Base-by-base conservation (phyloP, 192 early-diverging fungal genomes). In the Umbelopsis isabellina region DNA sequence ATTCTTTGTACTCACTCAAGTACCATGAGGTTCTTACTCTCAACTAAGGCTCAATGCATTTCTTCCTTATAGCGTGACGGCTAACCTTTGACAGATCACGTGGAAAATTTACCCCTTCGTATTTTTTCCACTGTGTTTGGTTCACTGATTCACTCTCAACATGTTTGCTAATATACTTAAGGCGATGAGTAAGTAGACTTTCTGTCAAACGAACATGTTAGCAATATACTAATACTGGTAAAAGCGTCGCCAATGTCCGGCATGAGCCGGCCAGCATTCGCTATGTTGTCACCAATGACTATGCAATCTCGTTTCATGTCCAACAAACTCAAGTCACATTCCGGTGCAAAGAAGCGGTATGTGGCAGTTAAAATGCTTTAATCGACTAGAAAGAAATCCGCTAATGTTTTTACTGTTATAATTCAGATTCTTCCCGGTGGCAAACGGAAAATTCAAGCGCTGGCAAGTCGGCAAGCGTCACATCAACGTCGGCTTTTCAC, bases 281-380 rank as follows among this genome's bases (percentile, higher is more conserved):
- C 33, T 16, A 61, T 25, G 27, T 18, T 61, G 27, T 61, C 27
- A 15, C 55, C 27, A 35, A 61, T 30, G 27, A 61, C 55, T 4
- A 61, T 61, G 10, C 55, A 61, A 61, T 58, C 76, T 5, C 53
- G 76, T 41, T 35, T 20, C 46, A 78, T 78, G 76, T 58, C 72
- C 21, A 41, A 71, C 27, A 80, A 80, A 69, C 46, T 80, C 18
- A 80, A 80, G 55, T 69, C 79, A 15, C 79, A 80, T 46, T 80
- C 79, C 30, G 75, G 79, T 45, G 79, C 79, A 37, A 80, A 80
- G 53, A 80, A 80, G 71, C 72, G 79, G 79, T 75, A 76, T 58
- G 45, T n/a, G 35, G 35, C 35, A 7, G 35, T 7, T 37, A 2
- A 37, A 4, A 7, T 7, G 35, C 35, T 37, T 33, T n/a, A 6